These are phyloP conservation scores for Kuraishia capsulata DNA, from an alignment of 805 yeast species.

Conservation along the genomic window DNA sequence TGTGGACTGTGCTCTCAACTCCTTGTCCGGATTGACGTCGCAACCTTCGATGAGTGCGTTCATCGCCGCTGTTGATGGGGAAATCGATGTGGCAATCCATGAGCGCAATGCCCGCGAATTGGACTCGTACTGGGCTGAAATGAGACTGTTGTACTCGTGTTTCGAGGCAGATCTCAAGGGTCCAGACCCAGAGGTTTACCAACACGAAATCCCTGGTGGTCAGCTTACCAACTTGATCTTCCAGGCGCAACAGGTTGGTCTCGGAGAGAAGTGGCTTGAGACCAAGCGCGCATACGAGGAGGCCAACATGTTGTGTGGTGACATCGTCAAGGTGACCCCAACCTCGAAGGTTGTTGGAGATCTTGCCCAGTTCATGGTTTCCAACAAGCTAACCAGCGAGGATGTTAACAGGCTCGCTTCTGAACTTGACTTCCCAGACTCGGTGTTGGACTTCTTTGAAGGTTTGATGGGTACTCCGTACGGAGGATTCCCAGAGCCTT, in stretches of 20 bases:
- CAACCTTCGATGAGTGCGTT: conserved; percentile 95
- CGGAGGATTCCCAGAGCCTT: conserved; percentile 99
- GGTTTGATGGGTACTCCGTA: conserved; percentile 99
- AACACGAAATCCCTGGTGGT: conserved; percentile 99
- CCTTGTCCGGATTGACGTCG: conserved; percentile 97
- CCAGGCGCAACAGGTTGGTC: conserved; percentile 99
- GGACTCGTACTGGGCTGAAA: conserved; percentile 97
- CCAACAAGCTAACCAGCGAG: conserved; percentile 77
- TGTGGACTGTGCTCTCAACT: conserved; percentile 94
- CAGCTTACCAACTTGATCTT: conserved; percentile 94
- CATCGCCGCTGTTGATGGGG: conserved; percentile 86
- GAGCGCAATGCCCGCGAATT: conserved; percentile 65
- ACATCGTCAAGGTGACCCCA: conserved; percentile 96
- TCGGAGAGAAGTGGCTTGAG: conserved; percentile 94
- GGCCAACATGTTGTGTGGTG: conserved; percentile 89
- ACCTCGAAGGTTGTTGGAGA: conserved; percentile 99
- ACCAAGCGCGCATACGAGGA: conserved; percentile 90
- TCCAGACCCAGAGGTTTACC: conserved; percentile 98
- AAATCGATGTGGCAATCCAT: conserved; percentile 64
- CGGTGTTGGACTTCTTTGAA: conserved; percentile 96
- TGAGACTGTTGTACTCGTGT: conserved; percentile 92
- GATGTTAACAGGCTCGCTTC: conserved; percentile 85
- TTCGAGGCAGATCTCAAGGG: conserved; percentile 99
- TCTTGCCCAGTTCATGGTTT: conserved; percentile 98
- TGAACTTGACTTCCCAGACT: conserved; percentile 95